Conservation (phyloP, 257 asterid genomes). For the Knoxia roxburghii region DNA sequence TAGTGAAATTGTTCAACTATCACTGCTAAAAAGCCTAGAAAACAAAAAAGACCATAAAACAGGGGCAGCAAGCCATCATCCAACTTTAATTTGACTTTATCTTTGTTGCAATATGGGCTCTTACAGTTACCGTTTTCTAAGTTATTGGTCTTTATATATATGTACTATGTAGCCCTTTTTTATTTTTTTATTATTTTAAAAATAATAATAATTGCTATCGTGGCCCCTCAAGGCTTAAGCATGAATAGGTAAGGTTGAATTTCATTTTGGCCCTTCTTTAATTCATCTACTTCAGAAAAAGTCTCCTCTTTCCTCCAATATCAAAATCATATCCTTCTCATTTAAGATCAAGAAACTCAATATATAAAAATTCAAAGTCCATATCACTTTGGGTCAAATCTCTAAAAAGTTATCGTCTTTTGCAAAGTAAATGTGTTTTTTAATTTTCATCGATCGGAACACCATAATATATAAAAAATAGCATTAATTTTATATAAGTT, state of each 20-base stretch:
- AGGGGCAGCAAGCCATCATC: neutral
- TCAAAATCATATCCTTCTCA: slow-evolving; percentile 1
- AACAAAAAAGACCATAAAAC: neutral
- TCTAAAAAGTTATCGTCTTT: too few species aligned
- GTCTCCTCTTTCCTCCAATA: neutral
- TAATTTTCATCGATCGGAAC: too few species aligned
- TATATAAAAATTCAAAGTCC: slow-evolving; percentile 5
- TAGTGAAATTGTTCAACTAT: slow-evolving; percentile 10
- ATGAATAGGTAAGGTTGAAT: slow-evolving; percentile 17
- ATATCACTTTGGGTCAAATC: slow-evolving; percentile 18
- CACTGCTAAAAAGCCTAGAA: neutral
- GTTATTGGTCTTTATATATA: too few species aligned
- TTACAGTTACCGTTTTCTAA: neutral
- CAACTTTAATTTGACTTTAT: slow-evolving; percentile 5
- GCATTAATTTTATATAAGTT: too few species aligned
- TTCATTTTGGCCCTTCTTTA: neutral
- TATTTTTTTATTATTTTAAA: too few species aligned
- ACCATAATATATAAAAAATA: too few species aligned
- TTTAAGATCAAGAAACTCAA: neutral
- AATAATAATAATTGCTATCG: too few species aligned
- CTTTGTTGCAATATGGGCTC: neutral
- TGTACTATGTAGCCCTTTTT: too few species aligned
- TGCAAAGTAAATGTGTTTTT: too few species aligned
- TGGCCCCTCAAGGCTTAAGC: slow-evolving; percentile 21
- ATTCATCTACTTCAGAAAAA: neutral